Conservation (phyloP, 1,284 basidiomycete genomes). For the Puccinia brachypodii region DNA sequence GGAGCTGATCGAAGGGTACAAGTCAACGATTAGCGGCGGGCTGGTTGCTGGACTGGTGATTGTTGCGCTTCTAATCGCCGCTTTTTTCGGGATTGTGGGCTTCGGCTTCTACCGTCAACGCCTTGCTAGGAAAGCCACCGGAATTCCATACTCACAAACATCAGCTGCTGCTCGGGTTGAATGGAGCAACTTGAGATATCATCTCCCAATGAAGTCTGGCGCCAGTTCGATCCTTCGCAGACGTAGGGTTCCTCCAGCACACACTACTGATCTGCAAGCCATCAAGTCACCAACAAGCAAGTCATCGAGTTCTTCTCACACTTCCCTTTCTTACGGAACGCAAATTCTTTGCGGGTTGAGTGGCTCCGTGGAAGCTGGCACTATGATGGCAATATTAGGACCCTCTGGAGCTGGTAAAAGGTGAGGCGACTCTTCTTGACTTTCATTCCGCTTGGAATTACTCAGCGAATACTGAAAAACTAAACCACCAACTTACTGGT, state of each 20-base stretch:
- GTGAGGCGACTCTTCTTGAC: slow-evolving; percentile 57
- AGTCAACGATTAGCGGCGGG: slow-evolving; percentile 66
- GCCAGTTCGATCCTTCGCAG: neutral
- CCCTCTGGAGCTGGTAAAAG: slow-evolving; percentile 65
- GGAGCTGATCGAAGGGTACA: slow-evolving; percentile 46
- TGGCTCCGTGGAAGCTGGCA: slow-evolving; percentile 71
- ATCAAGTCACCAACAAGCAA: slow-evolving; percentile 33
- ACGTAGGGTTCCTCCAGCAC: neutral
- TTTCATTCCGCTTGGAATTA: neutral
- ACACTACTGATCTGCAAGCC: neutral
- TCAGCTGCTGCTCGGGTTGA: slow-evolving; percentile 64
- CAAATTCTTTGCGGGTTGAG: slow-evolving; percentile 68
- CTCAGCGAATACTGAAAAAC: neutral
- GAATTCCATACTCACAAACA: slow-evolving; percentile 51
- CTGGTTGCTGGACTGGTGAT: slow-evolving; percentile 84
- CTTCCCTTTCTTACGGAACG: slow-evolving; percentile 8
- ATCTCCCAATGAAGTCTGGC: slow-evolving; percentile 14
- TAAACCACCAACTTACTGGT: neutral
- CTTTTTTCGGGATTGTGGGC: slow-evolving; percentile 64
- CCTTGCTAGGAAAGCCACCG: slow-evolving; percentile 63
- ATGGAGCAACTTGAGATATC: slow-evolving; percentile 72
- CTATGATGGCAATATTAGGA: slow-evolving; percentile 81
- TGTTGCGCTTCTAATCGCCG: slow-evolving; percentile 67
- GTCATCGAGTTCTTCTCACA: slow-evolving; percentile 21
- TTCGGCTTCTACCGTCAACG: slow-evolving; percentile 67